Evolutionary conservation across 1,284 basidiomycete species (phyloP).

Genomic region (Moesziomyces sp.): DNA sequence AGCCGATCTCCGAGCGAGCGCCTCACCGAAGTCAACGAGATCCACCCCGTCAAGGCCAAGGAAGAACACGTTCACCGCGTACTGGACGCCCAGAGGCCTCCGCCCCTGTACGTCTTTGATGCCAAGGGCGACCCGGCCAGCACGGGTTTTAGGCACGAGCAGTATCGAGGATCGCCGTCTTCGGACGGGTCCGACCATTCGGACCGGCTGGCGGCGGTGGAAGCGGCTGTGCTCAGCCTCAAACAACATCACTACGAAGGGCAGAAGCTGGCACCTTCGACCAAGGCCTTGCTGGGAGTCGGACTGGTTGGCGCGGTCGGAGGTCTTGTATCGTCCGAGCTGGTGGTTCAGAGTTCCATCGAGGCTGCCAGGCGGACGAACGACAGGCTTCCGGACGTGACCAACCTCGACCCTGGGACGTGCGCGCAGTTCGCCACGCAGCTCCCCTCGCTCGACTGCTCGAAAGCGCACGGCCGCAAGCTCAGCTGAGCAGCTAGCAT

Average conservation of each 20-base stretch:
- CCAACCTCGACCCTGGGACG: constrained; percentile 2
- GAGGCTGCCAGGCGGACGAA: background rate
- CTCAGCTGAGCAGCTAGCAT: background rate
- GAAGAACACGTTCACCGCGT: background rate
- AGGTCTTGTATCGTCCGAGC: constrained; percentile 1
- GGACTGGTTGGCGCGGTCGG: constrained; percentile 3
- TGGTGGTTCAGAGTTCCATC: constrained; percentile 12
- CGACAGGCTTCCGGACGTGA: constrained; percentile 4
- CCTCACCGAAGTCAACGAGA: constrained; percentile 5
- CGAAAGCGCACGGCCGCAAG: constrained; percentile 1
- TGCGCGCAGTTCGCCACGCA: background rate
- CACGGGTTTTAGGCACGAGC: background rate
- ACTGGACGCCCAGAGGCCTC: background rate
- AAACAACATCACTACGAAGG: constrained; percentile 13
- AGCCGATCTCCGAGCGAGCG: constrained; percentile 7
- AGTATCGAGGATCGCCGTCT: background rate
- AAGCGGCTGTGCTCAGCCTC: constrained; percentile 3
- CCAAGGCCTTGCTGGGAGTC: constrained; percentile 7
- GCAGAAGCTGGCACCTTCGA: background rate
- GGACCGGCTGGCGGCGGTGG: constrained; percentile 3
- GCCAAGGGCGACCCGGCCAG: background rate
- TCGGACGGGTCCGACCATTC: background rate
- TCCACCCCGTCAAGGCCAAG: background rate
- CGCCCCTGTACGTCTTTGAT: background rate
- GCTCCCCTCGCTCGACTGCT: constrained; percentile 5